Conservation (phyloP, 371 early-diverging fungal species). For the Saksenaea oblongispora region DNA sequence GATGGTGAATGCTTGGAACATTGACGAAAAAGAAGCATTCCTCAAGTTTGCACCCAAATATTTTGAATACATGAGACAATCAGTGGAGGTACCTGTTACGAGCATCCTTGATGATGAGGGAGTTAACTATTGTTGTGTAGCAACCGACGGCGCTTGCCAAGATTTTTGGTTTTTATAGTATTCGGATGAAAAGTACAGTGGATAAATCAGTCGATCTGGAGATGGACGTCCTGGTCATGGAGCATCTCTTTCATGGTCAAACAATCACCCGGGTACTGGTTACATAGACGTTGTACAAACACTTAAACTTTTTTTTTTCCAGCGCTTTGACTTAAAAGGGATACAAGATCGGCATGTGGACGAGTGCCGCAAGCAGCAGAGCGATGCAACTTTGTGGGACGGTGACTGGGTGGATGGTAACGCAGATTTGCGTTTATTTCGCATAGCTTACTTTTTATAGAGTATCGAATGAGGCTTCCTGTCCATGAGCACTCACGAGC, state of each 20-base stretch:
- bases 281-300: not conserved
- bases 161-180: slow-evolving; percentile 90
- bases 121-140: slow-evolving; percentile 11
- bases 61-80: slow-evolving; percentile 81
- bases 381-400: slow-evolving; percentile 64
- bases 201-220: slow-evolving; percentile 66
- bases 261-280: slow-evolving; percentile 60
- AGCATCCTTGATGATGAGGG: not conserved
- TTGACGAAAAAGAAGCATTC: slow-evolving; percentile 85
- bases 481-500: slow-evolving; percentile 77
- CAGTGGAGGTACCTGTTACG: slow-evolving; percentile 31
- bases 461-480: slow-evolving; percentile 29
- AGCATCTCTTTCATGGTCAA: slow-evolving; percentile 85
- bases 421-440: not conserved
- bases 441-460: slow-evolving; percentile 10
- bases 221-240: slow-evolving; percentile 94
- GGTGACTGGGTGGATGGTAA: slow-evolving; percentile 69
- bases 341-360: slow-evolving; percentile 61
- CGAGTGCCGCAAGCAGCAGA: slow-evolving; percentile 33
- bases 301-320: slow-evolving; percentile 9
- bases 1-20: slow-evolving; percentile 72
- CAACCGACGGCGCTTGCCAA: slow-evolving; percentile 85
- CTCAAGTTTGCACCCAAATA: slow-evolving; percentile 90
- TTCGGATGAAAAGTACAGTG: slow-evolving; percentile 69
- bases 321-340: slow-evolving; percentile 93